Percentiles rank a stretch among this genome's conserved stretches.
These are phyloP conservation scores for Coemansia sp. DNA, from an alignment of 192 early-diverging fungal species.

Conservation along the genomic window DNA sequence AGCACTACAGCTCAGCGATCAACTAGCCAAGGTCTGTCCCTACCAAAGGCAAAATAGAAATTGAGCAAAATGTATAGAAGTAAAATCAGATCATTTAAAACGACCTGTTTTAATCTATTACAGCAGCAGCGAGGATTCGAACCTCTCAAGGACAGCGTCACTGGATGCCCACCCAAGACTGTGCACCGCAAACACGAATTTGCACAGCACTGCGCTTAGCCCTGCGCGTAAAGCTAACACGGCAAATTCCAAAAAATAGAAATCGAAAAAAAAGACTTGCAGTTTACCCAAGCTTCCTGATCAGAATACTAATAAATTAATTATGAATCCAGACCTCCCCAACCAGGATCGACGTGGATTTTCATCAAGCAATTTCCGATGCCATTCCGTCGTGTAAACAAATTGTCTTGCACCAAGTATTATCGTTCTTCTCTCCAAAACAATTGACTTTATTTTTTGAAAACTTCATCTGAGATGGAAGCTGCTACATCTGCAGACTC, in stretches of 20 bases:
- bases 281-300: too few species aligned
- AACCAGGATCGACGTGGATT: background rate
- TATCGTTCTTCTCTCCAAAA: background rate
- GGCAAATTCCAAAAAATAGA: background rate
- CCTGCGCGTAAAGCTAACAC: background rate
- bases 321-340: background rate
- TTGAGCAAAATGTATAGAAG: slow-evolving; percentile 29
- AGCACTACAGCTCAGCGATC: background rate
- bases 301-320: too few species aligned
- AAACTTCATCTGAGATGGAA: slow-evolving; percentile 12
- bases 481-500: slow-evolving; percentile 9
- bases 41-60: background rate
- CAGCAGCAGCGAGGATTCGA: slow-evolving; percentile 36
- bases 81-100: slow-evolving; percentile 28
- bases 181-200: background rate
- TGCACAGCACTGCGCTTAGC: background rate
- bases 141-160: slow-evolving; percentile 12
- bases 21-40: background rate
- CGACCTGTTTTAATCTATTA: slow-evolving; percentile 53
- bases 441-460: background rate
- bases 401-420: background rate
- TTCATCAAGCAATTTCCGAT: background rate
- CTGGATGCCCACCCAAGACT: background rate
- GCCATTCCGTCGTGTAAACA: background rate
- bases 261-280: too few species aligned